Evolutionary conservation across 75 land plant species (phyloP).

Genomic region (Sequoia sempervirens): DNA sequence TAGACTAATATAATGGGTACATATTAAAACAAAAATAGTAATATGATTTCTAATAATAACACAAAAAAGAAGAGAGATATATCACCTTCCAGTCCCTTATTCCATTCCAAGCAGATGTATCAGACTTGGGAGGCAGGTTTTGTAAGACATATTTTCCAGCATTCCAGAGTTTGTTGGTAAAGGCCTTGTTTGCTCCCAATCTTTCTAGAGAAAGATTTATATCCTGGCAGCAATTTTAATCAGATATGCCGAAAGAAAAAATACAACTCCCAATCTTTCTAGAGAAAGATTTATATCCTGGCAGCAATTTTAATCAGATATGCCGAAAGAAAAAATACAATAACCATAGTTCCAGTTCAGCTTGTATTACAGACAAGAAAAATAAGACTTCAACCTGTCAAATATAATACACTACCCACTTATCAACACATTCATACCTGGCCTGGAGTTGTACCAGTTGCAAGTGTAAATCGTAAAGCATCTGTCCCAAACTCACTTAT

Average conservation of each 20-base stretch:
- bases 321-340: no score
- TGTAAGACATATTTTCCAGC: constrained; percentile 93
- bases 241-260: neutral
- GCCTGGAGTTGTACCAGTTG: constrained; percentile 88
- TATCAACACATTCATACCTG: constrained; percentile 53
- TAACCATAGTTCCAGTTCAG: neutral
- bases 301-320: no score
- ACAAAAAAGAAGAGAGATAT: neutral
- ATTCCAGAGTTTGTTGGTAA: constrained; percentile 97
- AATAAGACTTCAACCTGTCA: neutral
- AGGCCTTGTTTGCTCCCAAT: constrained; percentile 82
- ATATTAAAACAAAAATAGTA: neutral
- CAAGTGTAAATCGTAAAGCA: constrained; percentile 88
- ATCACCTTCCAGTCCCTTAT: constrained; percentile 44
- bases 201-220: constrained; percentile 86
- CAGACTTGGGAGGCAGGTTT: constrained; percentile 61
- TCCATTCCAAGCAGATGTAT: constrained; percentile 46
- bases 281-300: no score
- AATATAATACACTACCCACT: neutral
- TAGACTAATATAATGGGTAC: neutral
- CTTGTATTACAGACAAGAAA: neutral
- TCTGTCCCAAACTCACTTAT: constrained; percentile 94
- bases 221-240: constrained; percentile 44
- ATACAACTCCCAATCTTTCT: no score
- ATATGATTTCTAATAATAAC: neutral